Evolutionary conservation across 495 filamentous ascomycete species (phyloP).

Genomic region (Neurospora sp.): DNA sequence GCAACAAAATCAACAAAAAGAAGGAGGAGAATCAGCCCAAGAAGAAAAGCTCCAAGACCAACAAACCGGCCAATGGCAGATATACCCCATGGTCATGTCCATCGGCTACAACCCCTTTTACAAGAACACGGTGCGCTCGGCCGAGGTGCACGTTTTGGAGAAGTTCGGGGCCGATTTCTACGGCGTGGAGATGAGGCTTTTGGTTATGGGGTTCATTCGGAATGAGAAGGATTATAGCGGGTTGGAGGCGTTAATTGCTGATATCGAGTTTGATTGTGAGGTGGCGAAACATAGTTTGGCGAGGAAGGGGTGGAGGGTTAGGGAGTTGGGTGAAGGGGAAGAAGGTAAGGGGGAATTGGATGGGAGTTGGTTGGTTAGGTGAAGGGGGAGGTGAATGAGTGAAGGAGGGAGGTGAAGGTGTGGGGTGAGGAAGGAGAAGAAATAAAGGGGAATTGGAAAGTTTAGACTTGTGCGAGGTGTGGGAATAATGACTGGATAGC

Average conservation of each 20-base stretch:
- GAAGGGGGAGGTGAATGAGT: not conserved
- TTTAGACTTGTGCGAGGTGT: not conserved
- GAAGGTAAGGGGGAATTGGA: slow-evolving; percentile 23
- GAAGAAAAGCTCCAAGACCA: not conserved
- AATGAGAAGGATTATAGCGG: slow-evolving; percentile 81
- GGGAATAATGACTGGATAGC: not conserved
- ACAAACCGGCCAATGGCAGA: not conserved
- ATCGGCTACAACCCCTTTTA: slow-evolving; percentile 97
- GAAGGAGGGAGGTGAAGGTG: not conserved
- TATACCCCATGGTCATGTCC: slow-evolving; percentile 85
- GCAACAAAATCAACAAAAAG: not conserved
- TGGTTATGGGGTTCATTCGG: slow-evolving; percentile 79
- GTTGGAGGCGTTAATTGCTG: slow-evolving; percentile 71
- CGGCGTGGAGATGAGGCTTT: slow-evolving; percentile 60
- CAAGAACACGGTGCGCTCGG: slow-evolving; percentile 69
- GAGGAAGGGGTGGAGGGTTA: slow-evolving; percentile 49
- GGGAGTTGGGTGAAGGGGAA: slow-evolving; percentile 22
- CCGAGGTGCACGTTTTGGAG: slow-evolving; percentile 89
- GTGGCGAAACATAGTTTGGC: slow-evolving; percentile 67
- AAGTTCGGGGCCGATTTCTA: slow-evolving; percentile 73
- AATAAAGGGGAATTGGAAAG: not conserved
- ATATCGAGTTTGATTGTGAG: slow-evolving; percentile 81
- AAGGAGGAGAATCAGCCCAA: not conserved
- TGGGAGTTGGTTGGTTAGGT: slow-evolving; percentile 29
- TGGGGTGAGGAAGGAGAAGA: not conserved